These are phyloP conservation scores for Xylariaceae sp. DNA, from an alignment of 2,329 filamentous ascomycete genomes.

Conservation along the genomic window DNA sequence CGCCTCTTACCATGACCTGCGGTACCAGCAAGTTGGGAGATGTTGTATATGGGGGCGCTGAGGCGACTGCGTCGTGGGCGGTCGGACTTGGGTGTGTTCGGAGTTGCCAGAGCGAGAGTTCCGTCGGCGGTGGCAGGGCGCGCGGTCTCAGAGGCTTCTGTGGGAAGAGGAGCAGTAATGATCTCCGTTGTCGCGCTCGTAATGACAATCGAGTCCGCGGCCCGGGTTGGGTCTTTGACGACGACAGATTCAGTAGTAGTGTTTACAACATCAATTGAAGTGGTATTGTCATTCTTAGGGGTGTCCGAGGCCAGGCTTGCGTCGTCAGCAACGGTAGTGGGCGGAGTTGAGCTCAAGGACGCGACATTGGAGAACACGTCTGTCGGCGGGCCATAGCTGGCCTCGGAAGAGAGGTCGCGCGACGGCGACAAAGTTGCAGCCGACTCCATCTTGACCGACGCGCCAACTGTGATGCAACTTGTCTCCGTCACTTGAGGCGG, in stretches of 20 bases:
- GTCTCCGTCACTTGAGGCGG: not conserved
- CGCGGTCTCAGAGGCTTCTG: constrained; percentile 8
- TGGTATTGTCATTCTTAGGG: constrained; percentile 58
- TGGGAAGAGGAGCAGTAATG: not conserved
- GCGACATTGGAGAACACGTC: constrained; percentile 49
- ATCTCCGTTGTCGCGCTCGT: constrained; percentile 15
- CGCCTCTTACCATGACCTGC: constrained; percentile 55
- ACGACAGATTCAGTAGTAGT: constrained; percentile 22
- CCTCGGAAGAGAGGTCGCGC: constrained; percentile 30
- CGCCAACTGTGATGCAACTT: constrained; percentile 6
- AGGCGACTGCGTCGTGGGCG: constrained; percentile 53
- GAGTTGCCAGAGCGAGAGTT: not conserved
- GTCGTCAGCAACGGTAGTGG: constrained; percentile 62
- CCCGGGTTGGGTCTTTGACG: constrained; percentile 18
- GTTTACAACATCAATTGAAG: constrained; percentile 47
- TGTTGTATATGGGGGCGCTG: constrained; percentile 63
- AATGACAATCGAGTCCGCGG: constrained; percentile 26
- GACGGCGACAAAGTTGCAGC: constrained; percentile 22
- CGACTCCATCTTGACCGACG: constrained; percentile 22
- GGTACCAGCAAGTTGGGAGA: constrained; percentile 59
- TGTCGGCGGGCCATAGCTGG: constrained; percentile 27
- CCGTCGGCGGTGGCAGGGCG: constrained; percentile 16
- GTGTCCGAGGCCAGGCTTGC: constrained; percentile 54
- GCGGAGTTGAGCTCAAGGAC: constrained; percentile 60
- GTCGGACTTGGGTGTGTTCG: constrained; percentile 29